These are phyloP conservation scores for Boletus eberwhitei DNA, from an alignment of 768 basidiomycete genomes.

Conservation along the genomic window DNA sequence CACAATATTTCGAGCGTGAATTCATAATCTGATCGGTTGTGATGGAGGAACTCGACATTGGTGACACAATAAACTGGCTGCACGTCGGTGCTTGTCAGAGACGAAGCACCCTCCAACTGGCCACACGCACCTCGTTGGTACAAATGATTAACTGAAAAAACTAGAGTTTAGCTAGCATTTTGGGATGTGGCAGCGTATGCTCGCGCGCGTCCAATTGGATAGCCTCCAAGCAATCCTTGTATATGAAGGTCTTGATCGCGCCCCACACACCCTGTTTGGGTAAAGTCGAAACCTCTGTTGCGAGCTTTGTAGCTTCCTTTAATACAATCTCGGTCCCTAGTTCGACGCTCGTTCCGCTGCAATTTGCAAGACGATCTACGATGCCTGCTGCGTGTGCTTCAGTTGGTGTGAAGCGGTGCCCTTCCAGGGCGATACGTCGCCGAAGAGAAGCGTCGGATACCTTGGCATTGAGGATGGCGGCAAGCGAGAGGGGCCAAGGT, in stretches of 20 bases:
- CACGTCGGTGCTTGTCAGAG: conserved; percentile 8
- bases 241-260: conserved; percentile 62
- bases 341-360: conserved; percentile 37
- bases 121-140: conserved; percentile 7
- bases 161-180: conserved; percentile 17
- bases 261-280: conserved; percentile 68
- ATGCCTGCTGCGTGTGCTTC: conserved; percentile 68
- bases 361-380: conserved; percentile 56
- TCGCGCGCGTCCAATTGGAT: conserved; percentile 27
- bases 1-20: neutral
- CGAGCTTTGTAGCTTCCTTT: conserved; percentile 61
- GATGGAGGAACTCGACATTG: neutral
- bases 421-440: conserved; percentile 77
- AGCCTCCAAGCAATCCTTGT: conserved; percentile 49
- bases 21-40: conserved; percentile 8
- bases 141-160: neutral
- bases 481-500: conserved; percentile 70
- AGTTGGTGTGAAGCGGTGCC: conserved; percentile 68
- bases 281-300: conserved; percentile 46
- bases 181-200: conserved; percentile 5
- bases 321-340: conserved; percentile 59
- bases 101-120: neutral
- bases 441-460: conserved; percentile 54
- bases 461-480: conserved; percentile 61
- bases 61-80: neutral